phyloP scores from a whole-genome alignment of 495 filamentous ascomycete species.

The Durotheca rogersii region DNA sequence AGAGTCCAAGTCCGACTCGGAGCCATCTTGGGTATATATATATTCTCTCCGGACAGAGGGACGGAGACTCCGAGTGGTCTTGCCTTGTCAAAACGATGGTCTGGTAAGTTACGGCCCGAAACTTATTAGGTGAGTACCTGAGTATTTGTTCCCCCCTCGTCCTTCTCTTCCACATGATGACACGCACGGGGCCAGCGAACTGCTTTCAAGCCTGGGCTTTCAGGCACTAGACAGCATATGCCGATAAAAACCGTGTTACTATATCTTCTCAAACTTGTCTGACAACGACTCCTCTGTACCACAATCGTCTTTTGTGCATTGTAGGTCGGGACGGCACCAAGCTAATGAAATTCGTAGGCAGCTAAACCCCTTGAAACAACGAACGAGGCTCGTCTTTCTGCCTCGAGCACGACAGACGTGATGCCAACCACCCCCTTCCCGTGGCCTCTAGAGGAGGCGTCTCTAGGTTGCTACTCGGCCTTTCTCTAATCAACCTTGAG shows the following conservation, averaged over 20 bases:
- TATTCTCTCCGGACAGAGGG: no score
- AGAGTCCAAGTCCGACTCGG: no score
- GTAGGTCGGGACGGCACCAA: neutral
- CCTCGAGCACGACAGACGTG: no score
- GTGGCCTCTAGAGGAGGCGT: no score
- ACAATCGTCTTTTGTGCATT: neutral
- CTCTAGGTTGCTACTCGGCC: no score
- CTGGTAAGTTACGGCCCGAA: neutral
- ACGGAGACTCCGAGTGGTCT: no score
- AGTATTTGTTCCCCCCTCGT: slow-evolving; percentile 7
- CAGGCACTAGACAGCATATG: slow-evolving; percentile 34
- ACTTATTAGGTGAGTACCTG: slow-evolving; percentile 5
- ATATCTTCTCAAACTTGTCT: slow-evolving; percentile 55
- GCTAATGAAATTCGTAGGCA: slow-evolving; percentile 4
- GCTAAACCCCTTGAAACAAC: no score
- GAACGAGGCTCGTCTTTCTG: no score
- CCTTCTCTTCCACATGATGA: slow-evolving; percentile 47
- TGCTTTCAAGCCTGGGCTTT: slow-evolving; percentile 31
- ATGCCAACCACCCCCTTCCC: no score
- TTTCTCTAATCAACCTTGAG: no score
- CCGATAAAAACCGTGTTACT: slow-evolving; percentile 52
- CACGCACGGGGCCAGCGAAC: slow-evolving; percentile 57
- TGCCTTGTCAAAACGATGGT: neutral
- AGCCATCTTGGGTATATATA: no score
- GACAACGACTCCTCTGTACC: slow-evolving; percentile 28